Evolutionary conservation across 2,329 filamentous ascomycete species (phyloP).

Genomic region (Periconia sp.): DNA sequence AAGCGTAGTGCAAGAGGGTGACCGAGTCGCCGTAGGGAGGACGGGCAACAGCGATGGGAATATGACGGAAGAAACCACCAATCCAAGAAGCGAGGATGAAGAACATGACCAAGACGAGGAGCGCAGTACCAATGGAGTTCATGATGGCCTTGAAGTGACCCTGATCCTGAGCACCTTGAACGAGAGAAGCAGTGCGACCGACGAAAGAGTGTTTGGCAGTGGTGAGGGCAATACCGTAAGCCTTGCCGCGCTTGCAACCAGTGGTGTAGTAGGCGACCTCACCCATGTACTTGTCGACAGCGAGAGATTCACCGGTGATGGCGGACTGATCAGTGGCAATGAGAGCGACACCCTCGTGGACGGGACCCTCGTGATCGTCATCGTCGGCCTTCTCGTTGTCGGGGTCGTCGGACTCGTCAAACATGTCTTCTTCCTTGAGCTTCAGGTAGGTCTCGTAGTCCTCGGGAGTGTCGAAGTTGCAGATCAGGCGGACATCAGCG

Average conservation of each 20-base stretch:
- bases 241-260: constrained; percentile 79
- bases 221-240: constrained; percentile 68
- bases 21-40: constrained; percentile 53
- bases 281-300: constrained; percentile 78
- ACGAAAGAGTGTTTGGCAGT: constrained; percentile 74
- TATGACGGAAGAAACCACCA: constrained; percentile 74
- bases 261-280: constrained; percentile 78
- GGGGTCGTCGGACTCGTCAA: constrained; percentile 59
- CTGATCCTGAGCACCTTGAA: constrained; percentile 73
- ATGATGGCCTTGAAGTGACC: constrained; percentile 84
- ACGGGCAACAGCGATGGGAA: constrained; percentile 63
- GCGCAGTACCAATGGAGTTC: constrained; percentile 75
- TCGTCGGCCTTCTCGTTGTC: constrained; percentile 63
- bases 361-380: constrained; percentile 55
- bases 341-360: constrained; percentile 66
- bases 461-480: constrained; percentile 69
- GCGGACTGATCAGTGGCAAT: constrained; percentile 77
- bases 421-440: constrained; percentile 57
- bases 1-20: constrained; percentile 58
- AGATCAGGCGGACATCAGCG: constrained; percentile 71
- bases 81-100: constrained; percentile 76
- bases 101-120: constrained; percentile 76
- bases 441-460: constrained; percentile 69
- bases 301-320: constrained; percentile 79
- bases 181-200: constrained; percentile 72